Evolutionary conservation across 176 grass and related monocot genomes (phyloP).

Genomic region (Urochloa ruziziensis): DNA sequence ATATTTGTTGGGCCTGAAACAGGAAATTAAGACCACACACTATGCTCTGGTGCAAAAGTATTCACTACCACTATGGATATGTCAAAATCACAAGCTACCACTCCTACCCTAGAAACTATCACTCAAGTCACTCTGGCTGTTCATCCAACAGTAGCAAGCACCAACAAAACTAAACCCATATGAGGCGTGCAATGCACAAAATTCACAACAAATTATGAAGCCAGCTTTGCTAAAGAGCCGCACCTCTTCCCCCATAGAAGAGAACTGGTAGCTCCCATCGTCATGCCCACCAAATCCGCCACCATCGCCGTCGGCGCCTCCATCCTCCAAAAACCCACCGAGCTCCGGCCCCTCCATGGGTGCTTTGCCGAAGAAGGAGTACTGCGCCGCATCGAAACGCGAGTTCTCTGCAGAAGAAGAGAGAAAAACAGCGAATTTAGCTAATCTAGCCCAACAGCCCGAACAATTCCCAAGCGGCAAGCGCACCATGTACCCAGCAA

Average conservation of each 20-base stretch:
- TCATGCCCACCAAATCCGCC: constrained; percentile 47
- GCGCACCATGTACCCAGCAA: background rate
- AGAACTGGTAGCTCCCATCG: constrained; percentile 51
- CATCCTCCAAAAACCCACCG: constrained; percentile 69
- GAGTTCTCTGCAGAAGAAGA: constrained; percentile 42
- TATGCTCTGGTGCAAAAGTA: constrained; percentile 4
- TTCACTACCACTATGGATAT: background rate
- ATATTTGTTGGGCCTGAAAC: background rate
- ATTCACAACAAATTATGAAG: background rate
- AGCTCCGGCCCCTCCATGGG: constrained; percentile 62
- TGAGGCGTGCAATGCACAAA: constrained; percentile 28
- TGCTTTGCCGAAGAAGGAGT: constrained; percentile 75
- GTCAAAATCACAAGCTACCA: constrained; percentile 3
- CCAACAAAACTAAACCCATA: background rate
- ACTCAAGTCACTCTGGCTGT: background rate
- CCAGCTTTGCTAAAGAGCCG: background rate
- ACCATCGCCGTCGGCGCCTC: constrained; percentile 22
- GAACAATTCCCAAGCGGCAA: background rate
- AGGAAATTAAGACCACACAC: background rate
- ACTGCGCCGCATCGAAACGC: constrained; percentile 70
- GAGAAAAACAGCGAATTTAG: constrained; percentile 14
- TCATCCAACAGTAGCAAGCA: constrained; percentile 16
- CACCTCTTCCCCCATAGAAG: constrained; percentile 69
- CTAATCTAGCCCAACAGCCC: constrained; percentile 2
- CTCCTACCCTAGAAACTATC: background rate